phyloP scores from a whole-genome alignment of 331 rosid genomes.

The Pyracantha coccinea region DNA sequence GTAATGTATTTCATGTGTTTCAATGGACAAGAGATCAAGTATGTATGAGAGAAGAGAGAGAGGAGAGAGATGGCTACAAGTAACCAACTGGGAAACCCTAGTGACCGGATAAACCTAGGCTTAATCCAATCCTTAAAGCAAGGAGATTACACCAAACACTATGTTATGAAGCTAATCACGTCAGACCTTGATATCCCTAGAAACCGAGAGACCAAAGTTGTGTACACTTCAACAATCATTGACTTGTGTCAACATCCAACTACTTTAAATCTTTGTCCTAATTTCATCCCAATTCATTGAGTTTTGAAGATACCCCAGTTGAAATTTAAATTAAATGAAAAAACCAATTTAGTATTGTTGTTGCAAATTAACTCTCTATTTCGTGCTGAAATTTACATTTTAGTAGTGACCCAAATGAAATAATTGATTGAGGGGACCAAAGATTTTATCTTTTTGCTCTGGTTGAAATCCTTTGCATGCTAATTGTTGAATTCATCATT shows the following conservation, averaged over 20 bases:
- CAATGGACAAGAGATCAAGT: too few relatives aligned
- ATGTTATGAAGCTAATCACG: too few relatives aligned
- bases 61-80: too few relatives aligned
- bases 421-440: background rate
- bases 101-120: too few relatives aligned
- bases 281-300: background rate
- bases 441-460: background rate
- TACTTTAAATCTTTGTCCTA: background rate
- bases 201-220: too few relatives aligned
- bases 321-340: background rate
- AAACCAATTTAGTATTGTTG: background rate
- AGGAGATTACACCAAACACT: too few relatives aligned
- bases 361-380: background rate
- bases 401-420: background rate
- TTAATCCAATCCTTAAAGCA: too few relatives aligned
- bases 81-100: too few relatives aligned
- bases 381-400: background rate
- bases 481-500: background rate
- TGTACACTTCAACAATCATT: background rate
- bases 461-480: background rate
- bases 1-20: too few relatives aligned
- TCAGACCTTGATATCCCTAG: too few relatives aligned
- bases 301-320: background rate
- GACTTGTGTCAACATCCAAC: background rate
- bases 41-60: too few relatives aligned